These are phyloP conservation scores for Castanea mollissima DNA, from an alignment of 306 rosid species.

Conservation along the genomic window DNA sequence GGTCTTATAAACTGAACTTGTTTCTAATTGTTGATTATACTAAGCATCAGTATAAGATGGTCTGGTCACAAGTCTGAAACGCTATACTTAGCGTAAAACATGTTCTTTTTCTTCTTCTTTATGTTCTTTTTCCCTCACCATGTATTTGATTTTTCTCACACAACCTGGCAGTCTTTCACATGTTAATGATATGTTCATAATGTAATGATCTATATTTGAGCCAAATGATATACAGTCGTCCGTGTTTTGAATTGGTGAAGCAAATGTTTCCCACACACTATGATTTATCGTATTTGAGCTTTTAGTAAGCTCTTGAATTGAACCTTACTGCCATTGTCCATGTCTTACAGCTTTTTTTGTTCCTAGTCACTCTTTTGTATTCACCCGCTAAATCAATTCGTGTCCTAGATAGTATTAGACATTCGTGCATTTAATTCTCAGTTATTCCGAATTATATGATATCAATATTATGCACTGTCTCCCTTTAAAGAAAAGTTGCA, in stretches of 20 bases:
- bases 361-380: background rate
- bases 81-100: background rate
- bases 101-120: background rate
- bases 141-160: background rate
- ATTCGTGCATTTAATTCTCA: background rate
- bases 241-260: no score
- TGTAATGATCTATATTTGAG: background rate
- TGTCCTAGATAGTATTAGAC: background rate
- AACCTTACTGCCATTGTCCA: background rate
- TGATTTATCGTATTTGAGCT: background rate
- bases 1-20: no score
- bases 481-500: conserved; percentile 49
- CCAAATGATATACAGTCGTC: background rate
- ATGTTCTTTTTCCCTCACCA: background rate
- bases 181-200: background rate
- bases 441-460: background rate
- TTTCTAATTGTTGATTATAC: no score
- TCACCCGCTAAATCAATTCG: background rate
- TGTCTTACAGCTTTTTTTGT: background rate
- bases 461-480: conserved; percentile 12
- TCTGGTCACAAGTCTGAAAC: background rate
- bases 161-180: background rate
- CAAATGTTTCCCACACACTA: background rate
- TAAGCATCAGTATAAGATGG: background rate
- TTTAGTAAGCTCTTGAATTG: background rate